Evolutionary conservation across 768 basidiomycete genomes (phyloP).

Genomic region (Pleurotus platypus): DNA sequence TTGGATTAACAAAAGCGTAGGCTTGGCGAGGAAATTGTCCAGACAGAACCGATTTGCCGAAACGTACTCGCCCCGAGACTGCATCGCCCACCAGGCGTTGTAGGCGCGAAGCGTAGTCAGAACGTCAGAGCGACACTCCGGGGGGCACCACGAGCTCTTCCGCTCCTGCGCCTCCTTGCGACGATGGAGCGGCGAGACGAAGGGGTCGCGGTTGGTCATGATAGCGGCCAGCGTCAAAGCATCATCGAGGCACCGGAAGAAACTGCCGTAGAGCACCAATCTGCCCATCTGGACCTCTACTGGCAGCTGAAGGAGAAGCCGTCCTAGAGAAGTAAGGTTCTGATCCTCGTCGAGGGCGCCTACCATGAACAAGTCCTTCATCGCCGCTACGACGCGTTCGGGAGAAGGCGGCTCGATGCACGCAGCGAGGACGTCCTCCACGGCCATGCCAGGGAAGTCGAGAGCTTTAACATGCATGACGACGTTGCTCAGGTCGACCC

Average conservation of each 20-base stretch:
- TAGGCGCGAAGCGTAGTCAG: slow-evolving; percentile 78
- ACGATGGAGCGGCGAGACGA: slow-evolving; percentile 76
- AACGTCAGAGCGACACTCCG: slow-evolving; percentile 80
- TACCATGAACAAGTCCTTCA: slow-evolving; percentile 76
- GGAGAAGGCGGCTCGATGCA: slow-evolving; percentile 87
- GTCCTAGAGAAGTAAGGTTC: slow-evolving; percentile 82
- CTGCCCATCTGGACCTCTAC: slow-evolving; percentile 90
- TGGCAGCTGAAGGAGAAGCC: slow-evolving; percentile 84
- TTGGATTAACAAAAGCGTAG: slow-evolving; percentile 77
- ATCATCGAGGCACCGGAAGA: slow-evolving; percentile 89
- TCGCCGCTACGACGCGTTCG: slow-evolving; percentile 73
- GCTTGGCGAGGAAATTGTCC: slow-evolving; percentile 86
- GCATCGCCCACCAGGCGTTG: slow-evolving; percentile 75
- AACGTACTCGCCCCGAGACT: slow-evolving; percentile 59
- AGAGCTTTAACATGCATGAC: slow-evolving; percentile 97
- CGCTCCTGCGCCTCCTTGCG: slow-evolving; percentile 66
- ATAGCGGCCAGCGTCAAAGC: slow-evolving; percentile 91
- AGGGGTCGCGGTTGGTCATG: slow-evolving; percentile 86
- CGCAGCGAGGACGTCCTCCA: slow-evolving; percentile 81
- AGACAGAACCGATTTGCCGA: slow-evolving; percentile 72
- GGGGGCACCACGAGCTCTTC: slow-evolving; percentile 78
- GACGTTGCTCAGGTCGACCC: slow-evolving; percentile 83
- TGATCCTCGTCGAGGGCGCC: slow-evolving; percentile 79
- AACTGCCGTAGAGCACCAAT: slow-evolving; percentile 83
- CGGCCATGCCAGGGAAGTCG: slow-evolving; percentile 79